Evolutionary conservation across 352 stramenopile genomes (phyloP).

Genomic region (Pseudoperonospora humuli): DNA sequence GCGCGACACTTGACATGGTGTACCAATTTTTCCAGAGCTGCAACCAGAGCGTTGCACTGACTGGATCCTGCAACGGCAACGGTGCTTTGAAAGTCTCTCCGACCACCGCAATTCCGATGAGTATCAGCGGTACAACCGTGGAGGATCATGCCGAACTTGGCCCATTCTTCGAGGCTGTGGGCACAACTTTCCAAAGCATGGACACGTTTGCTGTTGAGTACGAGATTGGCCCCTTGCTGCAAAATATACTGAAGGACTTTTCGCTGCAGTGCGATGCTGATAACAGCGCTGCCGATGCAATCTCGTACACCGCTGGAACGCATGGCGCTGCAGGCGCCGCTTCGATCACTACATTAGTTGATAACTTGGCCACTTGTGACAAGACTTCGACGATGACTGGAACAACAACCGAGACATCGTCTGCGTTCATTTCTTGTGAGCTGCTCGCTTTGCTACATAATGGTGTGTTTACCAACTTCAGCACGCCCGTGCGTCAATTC

Average conservation of each 20-base stretch:
- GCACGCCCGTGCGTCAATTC: conserved; percentile 42
- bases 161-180: conserved; percentile 27
- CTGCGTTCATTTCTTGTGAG: conserved; percentile 56
- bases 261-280: conserved; percentile 33
- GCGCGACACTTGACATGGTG: conserved; percentile 44
- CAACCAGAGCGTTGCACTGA: conserved; percentile 32
- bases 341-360: conserved; percentile 38
- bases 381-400: conserved; percentile 37
- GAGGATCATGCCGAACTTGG: conserved; percentile 24
- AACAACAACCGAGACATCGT: conserved; percentile 28
- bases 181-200: conserved; percentile 27
- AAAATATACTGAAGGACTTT: conserved; percentile 51
- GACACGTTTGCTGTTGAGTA: conserved; percentile 45
- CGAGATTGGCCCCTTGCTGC: conserved; percentile 47
- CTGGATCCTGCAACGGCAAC: conserved; percentile 21
- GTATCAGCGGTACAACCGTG: conserved; percentile 20
- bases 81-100: conserved; percentile 22
- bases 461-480: conserved; percentile 72
- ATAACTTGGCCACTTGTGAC: conserved; percentile 42
- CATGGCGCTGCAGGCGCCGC: conserved; percentile 38
- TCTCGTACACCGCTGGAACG: conserved; percentile 34
- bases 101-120: conserved; percentile 27
- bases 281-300: conserved; percentile 18
- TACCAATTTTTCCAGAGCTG: conserved; percentile 62
- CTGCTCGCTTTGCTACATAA: conserved; percentile 60